Evolutionary conservation across 495 filamentous ascomycete genomes (phyloP), one percentile per base, ranked within the genome.

Genomic region (Hyaloscypha finlandica): DNA sequence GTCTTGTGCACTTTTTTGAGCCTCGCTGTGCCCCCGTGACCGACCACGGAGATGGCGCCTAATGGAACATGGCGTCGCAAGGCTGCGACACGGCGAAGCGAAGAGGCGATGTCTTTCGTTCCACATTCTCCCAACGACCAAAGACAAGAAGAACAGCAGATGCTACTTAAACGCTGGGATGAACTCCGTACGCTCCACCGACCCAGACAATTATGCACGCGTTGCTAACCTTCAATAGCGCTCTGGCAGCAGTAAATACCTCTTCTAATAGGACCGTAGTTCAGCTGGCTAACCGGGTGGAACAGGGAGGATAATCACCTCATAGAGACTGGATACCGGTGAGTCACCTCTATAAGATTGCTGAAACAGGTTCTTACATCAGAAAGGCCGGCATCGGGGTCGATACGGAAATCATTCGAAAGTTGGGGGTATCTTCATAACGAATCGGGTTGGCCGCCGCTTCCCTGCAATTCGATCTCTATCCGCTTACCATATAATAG

Each of bases 341-440:
- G 31, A 59, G 54, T 60, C 19, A 32, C 19, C 3, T 35, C 16
- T 6, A 3, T 22, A 8, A 58, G 22, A 37, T 68, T 29, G 19
- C 14, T 14, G 16, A 9, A 35, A 55, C 25, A n/a, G 20, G 22
- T 19, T 42, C 39, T 66, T 8, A 59, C 9, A 19, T 48, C n/a
- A 31, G 30, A 37, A 9, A 65, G 67, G 20, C n/a, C 33, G 59
- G 68, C 32, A n/a, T 64, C 64, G 22, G 52, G 59, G 33, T 82
- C 80, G 6, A 32, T 76, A 31, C 42, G 53, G 56, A 71, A 67
- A 31, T 81, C 74, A 45, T 66, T 83, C 6, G 48, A 55, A n/a
- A 82, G 79, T 61, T 78, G 77, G 70, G 64, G 63, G 12, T 80
- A 81, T 67, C 32, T 82, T 4, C 82, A 84, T 66, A 84, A 84